Base-by-base conservation (phyloP, 768 basidiomycete genomes). In the Boletus reticulatus region DNA sequence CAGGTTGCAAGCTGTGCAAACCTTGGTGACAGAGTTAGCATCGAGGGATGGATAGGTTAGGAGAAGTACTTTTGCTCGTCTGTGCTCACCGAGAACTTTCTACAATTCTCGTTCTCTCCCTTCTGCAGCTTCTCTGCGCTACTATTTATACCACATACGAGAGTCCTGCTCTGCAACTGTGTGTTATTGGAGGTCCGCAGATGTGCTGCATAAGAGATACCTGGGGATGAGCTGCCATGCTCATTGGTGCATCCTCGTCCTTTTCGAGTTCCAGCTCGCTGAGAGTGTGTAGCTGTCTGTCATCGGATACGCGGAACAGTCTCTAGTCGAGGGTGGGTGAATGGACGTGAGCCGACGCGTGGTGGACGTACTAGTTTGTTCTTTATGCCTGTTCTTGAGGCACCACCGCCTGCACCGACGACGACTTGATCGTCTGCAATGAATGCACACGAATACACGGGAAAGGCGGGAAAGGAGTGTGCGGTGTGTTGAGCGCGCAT, bases 231-330 rank as follows among this genome's bases (percentile, higher is more conserved):
- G 83, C 80, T 17, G 88, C 86, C 79, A 98, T 87, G 68, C 94
- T 96, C 92, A 94, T 98, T n/a, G 97, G 95, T 6, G 89, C 90
- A 72, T 98, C 97, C 68, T 95, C 95, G 36, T 85, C 88, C 31
- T 71, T 80, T 52, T 83, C 87, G 13, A 99, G 79, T 63, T 92
- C 84, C 46, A 85, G 76, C 69, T 97, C 93, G 61, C 82, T 71
- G 24, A 86, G 67, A 1, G 84, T 72, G 32, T 82, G 74, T 12
- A 93, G 68, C 17, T 75, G 71, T 55, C 81, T 78, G 41, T 82
- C 76, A 16, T 78, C 68, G 16, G 75, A 75, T 52, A 92, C 76
- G 45, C 78, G 75, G 69, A 90, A 93, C 22, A 94, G 72, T 63
- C 85, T 80, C 92, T 94, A 62, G 17, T 48, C 31, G 42, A 43